These are phyloP conservation scores for Gautieria morchelliformis DNA, from an alignment of 768 basidiomycete species.

Conservation along the genomic window DNA sequence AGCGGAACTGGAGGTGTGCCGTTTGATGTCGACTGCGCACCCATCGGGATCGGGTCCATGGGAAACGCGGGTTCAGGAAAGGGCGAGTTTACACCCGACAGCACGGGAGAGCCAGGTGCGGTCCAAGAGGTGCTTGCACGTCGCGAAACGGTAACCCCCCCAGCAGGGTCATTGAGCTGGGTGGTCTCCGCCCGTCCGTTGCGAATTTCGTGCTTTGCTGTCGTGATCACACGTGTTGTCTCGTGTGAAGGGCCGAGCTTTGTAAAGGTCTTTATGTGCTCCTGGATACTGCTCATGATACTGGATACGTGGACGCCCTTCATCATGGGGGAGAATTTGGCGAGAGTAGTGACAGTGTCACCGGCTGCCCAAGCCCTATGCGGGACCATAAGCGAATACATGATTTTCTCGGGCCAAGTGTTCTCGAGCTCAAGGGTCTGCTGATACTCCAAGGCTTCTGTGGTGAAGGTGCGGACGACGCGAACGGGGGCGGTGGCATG, in stretches of 20 bases:
- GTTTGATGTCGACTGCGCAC: background rate
- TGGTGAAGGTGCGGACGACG: slow-evolving; percentile 62
- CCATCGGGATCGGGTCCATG: background rate
- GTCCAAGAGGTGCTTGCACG: slow-evolving; percentile 6
- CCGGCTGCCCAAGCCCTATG: slow-evolving; percentile 95
- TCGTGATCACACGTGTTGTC: slow-evolving; percentile 53
- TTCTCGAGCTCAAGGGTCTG: slow-evolving; percentile 94
- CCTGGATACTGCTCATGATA: slow-evolving; percentile 62
- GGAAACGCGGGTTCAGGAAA: background rate
- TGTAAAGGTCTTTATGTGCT: slow-evolving; percentile 55
- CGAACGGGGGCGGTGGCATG: slow-evolving; percentile 50
- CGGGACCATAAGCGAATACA: slow-evolving; percentile 89
- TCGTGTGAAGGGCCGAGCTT: slow-evolving; percentile 38
- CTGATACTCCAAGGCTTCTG: slow-evolving; percentile 88
- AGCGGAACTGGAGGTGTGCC: background rate
- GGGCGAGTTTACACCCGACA: background rate
- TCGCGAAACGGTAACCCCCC: slow-evolving; percentile 1
- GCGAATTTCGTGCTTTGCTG: slow-evolving; percentile 57
- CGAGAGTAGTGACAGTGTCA: slow-evolving; percentile 67
- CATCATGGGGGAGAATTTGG: slow-evolving; percentile 79
- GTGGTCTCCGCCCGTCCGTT: slow-evolving; percentile 42
- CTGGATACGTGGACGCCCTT: slow-evolving; percentile 73
- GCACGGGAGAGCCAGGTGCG: background rate
- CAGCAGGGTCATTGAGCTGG: slow-evolving; percentile 1
- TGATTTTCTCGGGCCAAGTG: slow-evolving; percentile 95